Percentiles rank a stretch among this genome's conserved stretches.
Conservation (phyloP, 495 filamentous ascomycete genomes). For the Trichoderma asperelloides region DNA sequence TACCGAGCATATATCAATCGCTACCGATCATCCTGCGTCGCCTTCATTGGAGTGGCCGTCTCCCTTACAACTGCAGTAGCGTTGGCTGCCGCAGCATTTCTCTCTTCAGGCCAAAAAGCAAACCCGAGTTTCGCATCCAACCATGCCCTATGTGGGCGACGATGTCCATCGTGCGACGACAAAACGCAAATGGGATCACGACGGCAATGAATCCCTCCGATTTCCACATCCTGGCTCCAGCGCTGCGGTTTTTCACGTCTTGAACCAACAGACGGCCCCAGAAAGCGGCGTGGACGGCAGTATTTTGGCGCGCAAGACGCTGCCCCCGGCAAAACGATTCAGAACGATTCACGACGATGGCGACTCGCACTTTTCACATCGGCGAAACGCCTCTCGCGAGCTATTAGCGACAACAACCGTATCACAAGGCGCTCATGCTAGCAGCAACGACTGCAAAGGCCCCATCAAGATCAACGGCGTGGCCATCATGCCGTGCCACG, state of each 20-base stretch:
- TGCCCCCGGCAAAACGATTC: not conserved
- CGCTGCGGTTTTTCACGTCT: not conserved
- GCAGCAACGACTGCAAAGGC: not conserved
- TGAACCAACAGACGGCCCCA: not conserved
- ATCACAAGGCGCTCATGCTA: no score
- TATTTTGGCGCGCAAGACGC: not conserved
- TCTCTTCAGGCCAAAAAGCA: not conserved
- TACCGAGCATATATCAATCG: no score
- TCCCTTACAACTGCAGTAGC: not conserved
- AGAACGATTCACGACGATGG: not conserved
- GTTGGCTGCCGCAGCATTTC: not conserved
- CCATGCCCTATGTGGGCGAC: not conserved
- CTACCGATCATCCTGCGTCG: no score
- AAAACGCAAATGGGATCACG: constrained; percentile 2
- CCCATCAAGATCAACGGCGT: not conserved
- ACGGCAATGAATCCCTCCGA: not conserved
- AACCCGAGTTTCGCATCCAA: not conserved
- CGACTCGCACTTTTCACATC: not conserved
- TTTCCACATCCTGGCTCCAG: not conserved
- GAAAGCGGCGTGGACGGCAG: not conserved
- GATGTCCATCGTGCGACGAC: not conserved
- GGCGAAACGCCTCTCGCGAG: not conserved
- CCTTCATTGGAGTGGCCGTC: no score
- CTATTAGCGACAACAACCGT: not conserved
- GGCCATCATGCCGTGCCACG: constrained; percentile 35